phyloP scores from a whole-genome alignment of 1,139 yeast species.

The Zygosaccharomyces sapae region DNA sequence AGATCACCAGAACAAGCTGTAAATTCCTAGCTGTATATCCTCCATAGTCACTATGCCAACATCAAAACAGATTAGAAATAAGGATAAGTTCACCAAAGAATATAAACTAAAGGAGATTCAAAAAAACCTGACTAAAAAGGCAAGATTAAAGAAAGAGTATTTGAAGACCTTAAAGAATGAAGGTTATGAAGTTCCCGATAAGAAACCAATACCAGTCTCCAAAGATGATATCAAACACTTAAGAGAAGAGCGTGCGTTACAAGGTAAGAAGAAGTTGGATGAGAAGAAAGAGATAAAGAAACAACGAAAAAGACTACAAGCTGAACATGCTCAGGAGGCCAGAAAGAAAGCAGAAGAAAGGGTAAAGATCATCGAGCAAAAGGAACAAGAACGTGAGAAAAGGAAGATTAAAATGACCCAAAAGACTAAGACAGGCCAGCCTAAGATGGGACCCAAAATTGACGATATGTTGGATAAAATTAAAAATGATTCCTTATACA shows the following conservation, averaged over 20 bases:
- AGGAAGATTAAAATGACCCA: slow-evolving; percentile 52
- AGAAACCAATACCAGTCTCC: slow-evolving; percentile 25
- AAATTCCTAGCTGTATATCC: background rate
- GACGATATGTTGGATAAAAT: slow-evolving; percentile 75
- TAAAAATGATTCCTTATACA: slow-evolving; percentile 44
- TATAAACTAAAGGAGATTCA: slow-evolving; percentile 54
- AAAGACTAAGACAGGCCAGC: slow-evolving; percentile 75
- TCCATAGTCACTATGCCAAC: slow-evolving; percentile 19
- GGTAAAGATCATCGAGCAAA: slow-evolving; percentile 31
- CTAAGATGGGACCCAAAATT: slow-evolving; percentile 86
- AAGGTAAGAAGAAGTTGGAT: slow-evolving; percentile 26
- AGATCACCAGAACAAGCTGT: too few relatives aligned
- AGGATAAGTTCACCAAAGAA: slow-evolving; percentile 35
- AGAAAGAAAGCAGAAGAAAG: slow-evolving; percentile 35
- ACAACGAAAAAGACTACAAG: slow-evolving; percentile 42
- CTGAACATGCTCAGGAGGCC: slow-evolving; percentile 37
- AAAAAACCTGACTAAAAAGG: slow-evolving; percentile 70
- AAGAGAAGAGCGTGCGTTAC: slow-evolving; percentile 24
- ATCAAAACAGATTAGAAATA: slow-evolving; percentile 21
- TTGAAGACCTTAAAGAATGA: slow-evolving; percentile 75
- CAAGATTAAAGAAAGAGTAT: slow-evolving; percentile 78
- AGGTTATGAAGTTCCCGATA: slow-evolving; percentile 49
- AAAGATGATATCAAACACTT: slow-evolving; percentile 19
- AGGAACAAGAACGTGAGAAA: slow-evolving; percentile 40
- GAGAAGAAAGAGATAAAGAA: slow-evolving; percentile 46